Base-by-base conservation (phyloP, 140 eudicot genomes). In the Anethum foeniculum region DNA sequence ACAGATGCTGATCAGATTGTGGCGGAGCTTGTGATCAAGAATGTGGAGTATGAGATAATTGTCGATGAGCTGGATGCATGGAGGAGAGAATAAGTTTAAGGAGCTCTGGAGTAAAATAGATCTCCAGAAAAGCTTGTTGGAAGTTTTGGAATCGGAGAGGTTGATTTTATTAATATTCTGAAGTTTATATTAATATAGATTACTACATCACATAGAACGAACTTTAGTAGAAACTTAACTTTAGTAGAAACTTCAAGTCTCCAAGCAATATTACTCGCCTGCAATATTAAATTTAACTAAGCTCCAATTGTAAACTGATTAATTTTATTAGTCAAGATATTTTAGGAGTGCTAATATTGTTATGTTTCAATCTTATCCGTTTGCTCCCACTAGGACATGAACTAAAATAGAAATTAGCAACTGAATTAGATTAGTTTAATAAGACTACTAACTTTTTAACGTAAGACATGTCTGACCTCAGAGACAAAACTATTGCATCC, bases 71-170 rank as follows among this genome's bases (percentile, higher is more conserved):
- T 84, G 9, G 56, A n/a, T n/a, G n/a, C n/a, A 48, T 56, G 62
- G 52, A 38, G 88, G 75, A 79, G 88, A 84, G 54, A 71, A 39
- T 25, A 39, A 76, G 81, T 34, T 69, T 58, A 36, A 62, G 8
- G 90, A 87, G 58, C 76, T 80, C 3, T 56, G 76, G 19, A 87
- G 88, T 76, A 87, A 84, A 47, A 76, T 72, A 34, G 90, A 87
- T 56, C 36, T 87, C 75, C 90, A 87, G 71, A 71, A 80, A 83
- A 87, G 86, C 64, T 80, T 87, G 78, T 19, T 87, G 82, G 90
- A 87, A 19, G 86, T 87, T 74, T 62, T 87, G 81, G 90, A 87
- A 54, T 87, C 90, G 1, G 90, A 87, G 52, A 87, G 90, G 79
- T 19, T 87, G 79, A 82, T 87, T 34, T 71, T 87, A 34, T 34